Conservation (phyloP, 805 yeast species). For the Kodamaea neixiangensis region DNA sequence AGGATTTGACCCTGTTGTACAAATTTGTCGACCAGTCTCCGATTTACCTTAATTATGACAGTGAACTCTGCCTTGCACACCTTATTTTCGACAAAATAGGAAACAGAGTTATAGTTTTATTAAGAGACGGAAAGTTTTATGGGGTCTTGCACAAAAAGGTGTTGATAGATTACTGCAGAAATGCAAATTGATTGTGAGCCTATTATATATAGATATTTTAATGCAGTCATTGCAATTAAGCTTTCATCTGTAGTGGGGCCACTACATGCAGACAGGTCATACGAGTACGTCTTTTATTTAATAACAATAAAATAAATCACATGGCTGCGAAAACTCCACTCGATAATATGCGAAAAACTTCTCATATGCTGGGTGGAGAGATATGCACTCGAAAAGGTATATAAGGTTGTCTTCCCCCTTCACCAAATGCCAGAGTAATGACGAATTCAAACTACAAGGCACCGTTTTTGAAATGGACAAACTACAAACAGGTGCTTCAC, state of each 20-base stretch:
- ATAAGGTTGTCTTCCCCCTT: background rate
- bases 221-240: background rate
- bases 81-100: slow-evolving; percentile 55
- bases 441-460: background rate
- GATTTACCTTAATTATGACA: slow-evolving; percentile 46
- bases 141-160: slow-evolving; percentile 57
- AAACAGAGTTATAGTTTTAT: slow-evolving; percentile 47
- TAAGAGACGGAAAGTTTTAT: slow-evolving; percentile 47
- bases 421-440: background rate
- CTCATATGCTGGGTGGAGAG: no score
- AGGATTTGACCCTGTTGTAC: slow-evolving; percentile 40
- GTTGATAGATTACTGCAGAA: slow-evolving; percentile 44
- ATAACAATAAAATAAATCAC: background rate
- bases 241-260: background rate
- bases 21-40: slow-evolving; percentile 48
- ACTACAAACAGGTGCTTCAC: slow-evolving; percentile 1
- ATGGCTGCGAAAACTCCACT: slow-evolving; percentile 1
- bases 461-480: slow-evolving; percentile 6
- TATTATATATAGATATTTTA: background rate
- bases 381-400: background rate
- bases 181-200: background rate
- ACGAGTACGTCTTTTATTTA: background rate
- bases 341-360: no score
- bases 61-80: slow-evolving; percentile 53
- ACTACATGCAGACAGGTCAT: background rate